These are phyloP conservation scores for Caloboletus inedulis DNA, from an alignment of 1,284 basidiomycete species.

Conservation along the genomic window DNA sequence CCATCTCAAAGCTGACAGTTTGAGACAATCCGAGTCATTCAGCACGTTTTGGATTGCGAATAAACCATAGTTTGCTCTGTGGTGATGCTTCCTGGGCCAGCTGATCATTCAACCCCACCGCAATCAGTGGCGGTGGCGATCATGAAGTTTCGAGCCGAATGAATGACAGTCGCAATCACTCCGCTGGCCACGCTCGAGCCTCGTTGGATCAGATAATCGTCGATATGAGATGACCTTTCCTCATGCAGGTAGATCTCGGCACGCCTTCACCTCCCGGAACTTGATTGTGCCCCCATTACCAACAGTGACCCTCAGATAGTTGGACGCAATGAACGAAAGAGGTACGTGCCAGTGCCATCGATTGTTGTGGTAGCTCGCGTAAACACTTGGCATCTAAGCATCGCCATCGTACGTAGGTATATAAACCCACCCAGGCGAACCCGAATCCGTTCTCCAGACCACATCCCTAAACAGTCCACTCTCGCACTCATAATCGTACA, in stretches of 20 bases:
- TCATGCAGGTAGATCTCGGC: constrained; percentile 13
- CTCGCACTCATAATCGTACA: constrained; percentile 13
- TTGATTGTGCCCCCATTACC: neutral
- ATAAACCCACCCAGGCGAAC: constrained; percentile 17
- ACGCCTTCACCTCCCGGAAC: neutral
- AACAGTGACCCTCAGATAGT: neutral
- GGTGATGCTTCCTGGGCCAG: neutral
- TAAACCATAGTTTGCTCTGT: neutral
- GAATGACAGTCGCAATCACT: neutral
- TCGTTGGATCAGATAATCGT: constrained; percentile 30
- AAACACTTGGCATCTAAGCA: constrained; percentile 13
- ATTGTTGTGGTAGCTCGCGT: constrained; percentile 7
- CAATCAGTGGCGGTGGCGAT: neutral
- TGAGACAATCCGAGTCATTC: neutral
- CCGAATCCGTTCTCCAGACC: neutral
- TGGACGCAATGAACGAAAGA: constrained; percentile 4
- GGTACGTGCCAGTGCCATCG: constrained; percentile 12
- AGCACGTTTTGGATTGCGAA: neutral
- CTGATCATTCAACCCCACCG: neutral
- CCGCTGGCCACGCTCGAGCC: constrained; percentile 4
- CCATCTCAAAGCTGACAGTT: neutral
- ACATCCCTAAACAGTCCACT: constrained; percentile 7
- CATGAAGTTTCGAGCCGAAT: neutral
- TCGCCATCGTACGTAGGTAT: constrained; percentile 16
- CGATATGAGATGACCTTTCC: constrained; percentile 13